Conservation (phyloP, 257 asterid genomes). For the Agastache rugosa region DNA sequence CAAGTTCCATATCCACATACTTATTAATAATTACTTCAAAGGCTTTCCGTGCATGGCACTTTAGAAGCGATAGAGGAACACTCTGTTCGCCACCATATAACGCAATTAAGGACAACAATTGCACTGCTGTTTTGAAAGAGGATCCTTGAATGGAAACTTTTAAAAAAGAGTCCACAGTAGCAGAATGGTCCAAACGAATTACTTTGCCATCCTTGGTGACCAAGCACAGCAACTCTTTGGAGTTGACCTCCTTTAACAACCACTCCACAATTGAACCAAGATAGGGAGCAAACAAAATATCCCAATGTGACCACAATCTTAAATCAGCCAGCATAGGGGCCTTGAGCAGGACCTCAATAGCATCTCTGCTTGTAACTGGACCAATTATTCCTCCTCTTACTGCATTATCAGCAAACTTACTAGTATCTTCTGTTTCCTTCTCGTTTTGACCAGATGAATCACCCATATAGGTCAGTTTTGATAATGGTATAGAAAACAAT, state of each 20-base stretch:
- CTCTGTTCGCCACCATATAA: constrained; percentile 82
- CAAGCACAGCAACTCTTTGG: constrained; percentile 74
- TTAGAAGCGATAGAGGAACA: constrained; percentile 76
- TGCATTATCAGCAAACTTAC: constrained; percentile 36
- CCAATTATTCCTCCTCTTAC: constrained; percentile 42
- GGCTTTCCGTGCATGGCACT: constrained; percentile 72
- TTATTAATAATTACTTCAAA: constrained; percentile 65
- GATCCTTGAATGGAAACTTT: constrained; percentile 67
- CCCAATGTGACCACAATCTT: constrained; percentile 92
- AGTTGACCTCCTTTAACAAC: constrained; percentile 79
- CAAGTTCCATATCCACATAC: constrained; percentile 46
- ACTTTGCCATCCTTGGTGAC: constrained; percentile 80
- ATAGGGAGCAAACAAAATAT: constrained; percentile 74
- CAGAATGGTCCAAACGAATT: constrained; percentile 81
- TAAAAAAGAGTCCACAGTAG: constrained; percentile 71
- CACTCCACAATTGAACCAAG: constrained; percentile 89
- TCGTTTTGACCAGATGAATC: constrained; percentile 45
- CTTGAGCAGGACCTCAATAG: constrained; percentile 64
- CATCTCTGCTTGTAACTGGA: constrained; percentile 67
- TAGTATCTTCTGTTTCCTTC: constrained; percentile 38
- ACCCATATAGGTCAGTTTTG: constrained; percentile 40
- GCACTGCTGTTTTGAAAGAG: constrained; percentile 78
- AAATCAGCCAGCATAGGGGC: constrained; percentile 94
- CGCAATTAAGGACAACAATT: constrained; percentile 71
- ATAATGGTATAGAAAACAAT: constrained; percentile 78